These are phyloP conservation scores for Hanseniaspora thailandica DNA, from an alignment of 805 yeast genomes.

Conservation along the genomic window DNA sequence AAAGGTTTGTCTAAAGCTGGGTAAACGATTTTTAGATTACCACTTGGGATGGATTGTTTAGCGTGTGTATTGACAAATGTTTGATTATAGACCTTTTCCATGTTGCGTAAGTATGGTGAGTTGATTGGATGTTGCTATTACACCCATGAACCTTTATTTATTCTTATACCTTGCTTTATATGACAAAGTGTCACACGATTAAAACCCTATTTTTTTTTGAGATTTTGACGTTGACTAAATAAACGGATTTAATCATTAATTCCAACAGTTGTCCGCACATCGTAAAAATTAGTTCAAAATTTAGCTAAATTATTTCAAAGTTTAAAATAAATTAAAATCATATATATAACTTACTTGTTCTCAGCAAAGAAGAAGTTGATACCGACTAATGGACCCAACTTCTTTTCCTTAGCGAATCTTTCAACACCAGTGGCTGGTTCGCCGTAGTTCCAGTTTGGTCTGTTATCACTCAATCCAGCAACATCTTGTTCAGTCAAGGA, in stretches of 20 bases:
- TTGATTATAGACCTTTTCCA: neutral
- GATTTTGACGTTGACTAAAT: too few species aligned
- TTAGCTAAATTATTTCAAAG: too few species aligned
- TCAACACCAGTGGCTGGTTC: constrained; percentile 65
- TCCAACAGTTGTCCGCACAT: neutral
- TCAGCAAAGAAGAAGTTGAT: constrained; percentile 81
- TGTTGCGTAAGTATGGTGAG: too few species aligned
- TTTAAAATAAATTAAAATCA: neutral
- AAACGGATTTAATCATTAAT: neutral
- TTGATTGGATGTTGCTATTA: too few species aligned
- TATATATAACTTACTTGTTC: constrained; percentile 25
- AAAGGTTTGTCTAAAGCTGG: neutral
- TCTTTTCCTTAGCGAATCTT: constrained; percentile 50
- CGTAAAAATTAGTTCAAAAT: too few species aligned
- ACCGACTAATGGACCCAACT: constrained; percentile 47
- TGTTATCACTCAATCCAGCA: constrained; percentile 21
- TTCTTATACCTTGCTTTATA: too few species aligned
- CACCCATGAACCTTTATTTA: neutral
- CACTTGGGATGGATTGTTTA: neutral
- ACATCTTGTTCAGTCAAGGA: constrained; percentile 26
- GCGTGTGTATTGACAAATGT: constrained; percentile 4
- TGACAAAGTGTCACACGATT: too few species aligned
- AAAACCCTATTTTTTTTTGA: too few species aligned
- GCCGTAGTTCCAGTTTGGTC: constrained; percentile 67
- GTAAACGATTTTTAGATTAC: neutral